Percentiles rank a stretch among this genome's conserved stretches.
Conservation (phyloP, 2,329 filamentous ascomycete species). For the Fusarium redolens region DNA sequence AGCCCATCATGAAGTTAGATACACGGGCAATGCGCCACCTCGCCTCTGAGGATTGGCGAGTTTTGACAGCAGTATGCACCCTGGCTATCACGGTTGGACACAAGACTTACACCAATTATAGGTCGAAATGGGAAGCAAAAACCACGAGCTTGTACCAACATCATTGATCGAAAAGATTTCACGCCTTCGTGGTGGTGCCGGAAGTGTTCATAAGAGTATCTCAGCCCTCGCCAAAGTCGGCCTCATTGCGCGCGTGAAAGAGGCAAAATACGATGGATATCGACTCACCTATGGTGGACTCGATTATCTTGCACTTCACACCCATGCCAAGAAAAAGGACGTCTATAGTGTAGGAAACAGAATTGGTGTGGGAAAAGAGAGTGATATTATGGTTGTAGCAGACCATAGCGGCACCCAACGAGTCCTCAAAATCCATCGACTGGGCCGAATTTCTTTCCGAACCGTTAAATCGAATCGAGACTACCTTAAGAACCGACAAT, state of each 20-base stretch:
- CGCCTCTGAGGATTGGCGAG: constrained; percentile 91
- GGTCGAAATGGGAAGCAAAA: constrained; percentile 94
- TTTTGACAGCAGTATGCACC: constrained; percentile 81
- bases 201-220: constrained; percentile 86
- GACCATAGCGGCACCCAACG: constrained; percentile 79
- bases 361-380: constrained; percentile 97
- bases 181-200: constrained; percentile 80
- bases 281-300: constrained; percentile 95
- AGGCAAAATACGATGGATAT: constrained; percentile 97
- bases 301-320: constrained; percentile 96
- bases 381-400: constrained; percentile 94
- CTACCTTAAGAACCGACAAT: constrained; percentile 84
- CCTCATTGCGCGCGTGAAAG: constrained; percentile 91
- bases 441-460: constrained; percentile 96
- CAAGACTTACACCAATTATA: constrained; percentile 55
- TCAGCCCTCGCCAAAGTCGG: constrained; percentile 91
- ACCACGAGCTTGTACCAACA: constrained; percentile 97
- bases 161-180: constrained; percentile 86
- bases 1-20: constrained; percentile 85
- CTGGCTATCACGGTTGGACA: constrained; percentile 48
- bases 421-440: constrained; percentile 94
- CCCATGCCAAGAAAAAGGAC: constrained; percentile 80
- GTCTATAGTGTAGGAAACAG: constrained; percentile 95
- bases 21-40: constrained; percentile 94
- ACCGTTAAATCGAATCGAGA: constrained; percentile 96